Conservation (phyloP, 345 rosid genomes). For the Erysimum cheiranthoides region DNA sequence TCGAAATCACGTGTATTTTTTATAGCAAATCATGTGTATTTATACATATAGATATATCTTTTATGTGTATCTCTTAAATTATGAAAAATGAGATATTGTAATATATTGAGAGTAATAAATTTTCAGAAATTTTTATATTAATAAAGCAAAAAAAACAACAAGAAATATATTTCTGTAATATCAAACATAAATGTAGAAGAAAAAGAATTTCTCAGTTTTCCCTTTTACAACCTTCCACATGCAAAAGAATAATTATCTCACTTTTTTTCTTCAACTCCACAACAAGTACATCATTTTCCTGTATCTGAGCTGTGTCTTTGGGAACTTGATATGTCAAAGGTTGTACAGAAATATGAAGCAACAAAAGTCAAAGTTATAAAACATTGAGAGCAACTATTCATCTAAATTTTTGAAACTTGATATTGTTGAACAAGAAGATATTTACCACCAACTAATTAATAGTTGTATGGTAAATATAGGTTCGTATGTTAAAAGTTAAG, state of each 20-base stretch:
- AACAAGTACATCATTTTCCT: constrained; percentile 28
- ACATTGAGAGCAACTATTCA: constrained; percentile 39
- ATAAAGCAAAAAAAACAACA: no score
- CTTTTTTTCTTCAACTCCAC: constrained; percentile 11
- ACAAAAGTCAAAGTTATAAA: constrained; percentile 30
- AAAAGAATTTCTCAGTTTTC: background rate
- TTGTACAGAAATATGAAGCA: constrained; percentile 35
- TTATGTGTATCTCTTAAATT: no score
- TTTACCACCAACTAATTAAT: no score
- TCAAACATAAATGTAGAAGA: background rate
- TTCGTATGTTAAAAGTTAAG: no score
- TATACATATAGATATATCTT: no score
- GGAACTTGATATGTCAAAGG: constrained; percentile 31
- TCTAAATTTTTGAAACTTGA: background rate
- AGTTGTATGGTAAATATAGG: no score
- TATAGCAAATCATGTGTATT: no score
- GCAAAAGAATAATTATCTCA: constrained; percentile 7
- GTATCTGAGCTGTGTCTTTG: constrained; percentile 1
- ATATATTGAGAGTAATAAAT: no score
- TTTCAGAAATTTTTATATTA: no score
- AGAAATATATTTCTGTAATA: background rate
- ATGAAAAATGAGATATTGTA: no score
- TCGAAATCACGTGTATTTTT: no score
- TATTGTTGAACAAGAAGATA: no score
- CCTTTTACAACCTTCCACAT: constrained; percentile 12